These are phyloP conservation scores for Coelastrella sp. DNA, from an alignment of 139 green algal species.

Conservation along the genomic window DNA sequence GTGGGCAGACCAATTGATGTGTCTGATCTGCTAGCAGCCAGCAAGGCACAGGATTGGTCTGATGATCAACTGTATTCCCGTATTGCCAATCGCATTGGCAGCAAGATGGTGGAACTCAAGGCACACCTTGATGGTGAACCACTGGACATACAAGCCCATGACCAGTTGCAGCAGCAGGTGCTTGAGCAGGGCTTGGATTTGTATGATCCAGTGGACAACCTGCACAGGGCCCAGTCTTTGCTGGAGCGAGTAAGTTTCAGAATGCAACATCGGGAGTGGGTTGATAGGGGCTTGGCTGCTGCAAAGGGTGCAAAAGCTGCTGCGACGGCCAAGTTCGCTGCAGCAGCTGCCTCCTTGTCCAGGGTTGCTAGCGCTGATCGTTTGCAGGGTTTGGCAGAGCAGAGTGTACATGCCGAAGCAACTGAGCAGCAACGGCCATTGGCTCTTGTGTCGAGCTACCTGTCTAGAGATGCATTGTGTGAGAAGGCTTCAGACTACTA, in stretches of 20 bases:
- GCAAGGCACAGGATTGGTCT: slow-evolving; percentile 55
- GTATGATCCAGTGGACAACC: slow-evolving; percentile 48
- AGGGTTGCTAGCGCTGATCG: neutral
- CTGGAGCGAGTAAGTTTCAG: slow-evolving; percentile 54
- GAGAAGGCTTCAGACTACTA: slow-evolving; percentile 45
- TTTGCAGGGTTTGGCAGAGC: neutral
- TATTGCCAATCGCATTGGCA: slow-evolving; percentile 57
- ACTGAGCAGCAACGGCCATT: neutral
- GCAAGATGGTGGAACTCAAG: slow-evolving; percentile 37
- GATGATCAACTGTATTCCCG: slow-evolving; percentile 65
- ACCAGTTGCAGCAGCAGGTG: slow-evolving; percentile 14
- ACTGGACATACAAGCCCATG: neutral
- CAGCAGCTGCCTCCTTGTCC: neutral
- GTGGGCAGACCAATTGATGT: slow-evolving; percentile 81
- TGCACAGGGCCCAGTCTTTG: neutral
- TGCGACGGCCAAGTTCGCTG: slow-evolving; percentile 5
- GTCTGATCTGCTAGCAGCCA: slow-evolving; percentile 65
- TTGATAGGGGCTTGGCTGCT: neutral
- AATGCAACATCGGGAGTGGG: slow-evolving; percentile 50
- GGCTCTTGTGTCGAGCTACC: slow-evolving; percentile 24
- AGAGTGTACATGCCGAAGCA: neutral
- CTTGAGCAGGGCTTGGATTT: slow-evolving; percentile 48
- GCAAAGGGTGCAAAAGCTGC: neutral
- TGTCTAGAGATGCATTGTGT: slow-evolving; percentile 8
- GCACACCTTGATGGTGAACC: slow-evolving; percentile 39